Conservation (phyloP, 2,329 filamentous ascomycete genomes). For the Fusarium pseudograminearum region DNA sequence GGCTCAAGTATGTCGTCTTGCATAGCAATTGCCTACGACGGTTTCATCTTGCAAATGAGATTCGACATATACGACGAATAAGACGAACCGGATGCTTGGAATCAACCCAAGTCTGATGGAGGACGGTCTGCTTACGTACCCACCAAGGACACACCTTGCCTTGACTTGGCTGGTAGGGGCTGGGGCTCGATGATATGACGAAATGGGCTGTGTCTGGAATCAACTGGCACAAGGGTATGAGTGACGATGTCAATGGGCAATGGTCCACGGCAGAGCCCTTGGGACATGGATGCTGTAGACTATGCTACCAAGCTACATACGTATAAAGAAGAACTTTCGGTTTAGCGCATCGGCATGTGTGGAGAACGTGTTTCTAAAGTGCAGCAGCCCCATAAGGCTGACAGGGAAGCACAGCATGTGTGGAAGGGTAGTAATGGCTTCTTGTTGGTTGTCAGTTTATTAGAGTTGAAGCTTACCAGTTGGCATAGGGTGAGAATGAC, state of each 20-base stretch:
- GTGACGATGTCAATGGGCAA: slow-evolving; percentile 3
- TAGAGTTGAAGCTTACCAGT: slow-evolving; percentile 29
- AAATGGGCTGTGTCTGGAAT: slow-evolving; percentile 21
- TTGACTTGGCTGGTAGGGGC: slow-evolving; percentile 27
- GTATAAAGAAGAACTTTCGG: slow-evolving; percentile 39
- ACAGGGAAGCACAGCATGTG: slow-evolving; percentile 36
- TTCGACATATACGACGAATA: slow-evolving; percentile 38
- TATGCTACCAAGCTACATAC: background rate
- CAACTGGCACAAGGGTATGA: slow-evolving; percentile 15
- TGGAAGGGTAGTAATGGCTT: slow-evolving; percentile 13
- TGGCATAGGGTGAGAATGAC: slow-evolving; percentile 1
- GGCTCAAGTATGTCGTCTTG: slow-evolving; percentile 28
- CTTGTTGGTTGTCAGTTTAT: slow-evolving; percentile 27
- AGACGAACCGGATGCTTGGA: slow-evolving; percentile 22
- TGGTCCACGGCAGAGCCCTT: slow-evolving; percentile 21
- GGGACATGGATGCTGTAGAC: background rate
- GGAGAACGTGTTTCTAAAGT: slow-evolving; percentile 35
- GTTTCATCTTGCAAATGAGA: slow-evolving; percentile 44
- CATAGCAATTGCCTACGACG: slow-evolving; percentile 34
- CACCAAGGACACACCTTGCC: slow-evolving; percentile 25
- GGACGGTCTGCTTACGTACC: slow-evolving; percentile 42
- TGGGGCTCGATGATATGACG: slow-evolving; percentile 31
- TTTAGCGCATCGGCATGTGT: slow-evolving; percentile 38
- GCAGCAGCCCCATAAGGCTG: slow-evolving; percentile 47
- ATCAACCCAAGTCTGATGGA: slow-evolving; percentile 27